phyloP scores from a whole-genome alignment of 306 rosid genomes.

The Gleditsia sinensis region DNA sequence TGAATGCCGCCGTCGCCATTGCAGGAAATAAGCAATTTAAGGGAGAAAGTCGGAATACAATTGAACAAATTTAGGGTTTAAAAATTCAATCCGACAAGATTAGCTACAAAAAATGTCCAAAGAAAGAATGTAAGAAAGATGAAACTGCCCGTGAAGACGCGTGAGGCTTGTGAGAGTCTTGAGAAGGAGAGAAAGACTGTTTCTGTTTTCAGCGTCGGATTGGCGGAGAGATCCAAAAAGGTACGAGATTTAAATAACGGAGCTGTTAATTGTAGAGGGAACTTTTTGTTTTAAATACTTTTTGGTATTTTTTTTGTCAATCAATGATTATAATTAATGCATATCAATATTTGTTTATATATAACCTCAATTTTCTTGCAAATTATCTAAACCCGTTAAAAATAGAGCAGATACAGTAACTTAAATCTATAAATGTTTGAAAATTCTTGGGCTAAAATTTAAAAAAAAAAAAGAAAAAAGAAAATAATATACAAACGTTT shows the following conservation, averaged over 20 bases:
- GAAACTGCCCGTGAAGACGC: neutral
- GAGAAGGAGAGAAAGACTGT: constrained; percentile 1
- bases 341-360: too few relatives aligned
- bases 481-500: too few relatives aligned
- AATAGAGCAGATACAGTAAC: too few relatives aligned
- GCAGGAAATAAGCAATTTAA: neutral
- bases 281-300: neutral
- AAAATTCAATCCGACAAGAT: neutral
- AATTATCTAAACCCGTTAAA: too few relatives aligned
- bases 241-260: neutral
- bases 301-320: too few relatives aligned
- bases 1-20: constrained; percentile 97
- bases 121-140: neutral
- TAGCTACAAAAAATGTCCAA: neutral
- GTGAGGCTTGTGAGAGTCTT: neutral
- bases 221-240: constrained; percentile 52
- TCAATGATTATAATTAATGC: too few relatives aligned
- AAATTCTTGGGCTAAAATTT: too few relatives aligned
- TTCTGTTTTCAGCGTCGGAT: constrained; percentile 14
- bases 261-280: neutral
- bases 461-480: too few relatives aligned
- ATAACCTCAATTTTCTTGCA: too few relatives aligned
- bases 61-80: constrained; percentile 22
- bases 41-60: neutral
- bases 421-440: too few relatives aligned